phyloP scores from a whole-genome alignment of 1,284 basidiomycete species.

The Cystobasidium sp. region DNA sequence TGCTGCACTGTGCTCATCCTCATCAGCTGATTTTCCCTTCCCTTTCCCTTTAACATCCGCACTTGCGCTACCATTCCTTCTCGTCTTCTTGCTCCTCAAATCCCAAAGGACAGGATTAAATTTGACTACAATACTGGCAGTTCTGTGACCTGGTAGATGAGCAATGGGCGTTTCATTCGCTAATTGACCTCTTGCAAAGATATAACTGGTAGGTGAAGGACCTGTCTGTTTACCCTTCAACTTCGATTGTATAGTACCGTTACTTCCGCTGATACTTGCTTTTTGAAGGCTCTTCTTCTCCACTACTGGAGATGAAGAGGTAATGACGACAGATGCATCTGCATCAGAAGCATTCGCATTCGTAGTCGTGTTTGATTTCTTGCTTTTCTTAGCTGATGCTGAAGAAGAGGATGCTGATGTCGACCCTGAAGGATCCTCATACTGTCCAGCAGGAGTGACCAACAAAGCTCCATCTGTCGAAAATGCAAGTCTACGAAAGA shows the following conservation, averaged over 20 bases:
- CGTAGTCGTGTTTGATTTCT: neutral
- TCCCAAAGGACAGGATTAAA: slow-evolving; percentile 95
- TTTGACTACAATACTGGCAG: slow-evolving; percentile 86
- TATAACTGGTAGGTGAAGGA: slow-evolving; percentile 77
- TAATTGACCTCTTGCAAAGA: slow-evolving; percentile 89
- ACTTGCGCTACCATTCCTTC: slow-evolving; percentile 5
- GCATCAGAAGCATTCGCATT: neutral
- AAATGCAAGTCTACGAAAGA: slow-evolving; percentile 91
- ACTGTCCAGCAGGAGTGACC: slow-evolving; percentile 93
- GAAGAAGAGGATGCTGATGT: slow-evolving; percentile 1
- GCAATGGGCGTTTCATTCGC: slow-evolving; percentile 73
- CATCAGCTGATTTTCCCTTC: slow-evolving; percentile 5
- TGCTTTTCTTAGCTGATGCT: neutral
- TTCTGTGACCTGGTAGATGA: slow-evolving; percentile 93
- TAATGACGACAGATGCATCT: slow-evolving; percentile 21
- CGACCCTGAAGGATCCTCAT: slow-evolving; percentile 72
- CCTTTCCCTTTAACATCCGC: slow-evolving; percentile 56
- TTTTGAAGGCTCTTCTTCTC: slow-evolving; percentile 55
- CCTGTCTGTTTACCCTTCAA: slow-evolving; percentile 49
- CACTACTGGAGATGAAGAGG: slow-evolving; percentile 20
- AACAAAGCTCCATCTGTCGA: slow-evolving; percentile 92
- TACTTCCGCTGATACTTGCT: slow-evolving; percentile 61
- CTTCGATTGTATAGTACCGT: slow-evolving; percentile 50
- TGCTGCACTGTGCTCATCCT: neutral
- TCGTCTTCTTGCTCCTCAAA: slow-evolving; percentile 64